Evolutionary conservation across 2,329 filamentous ascomycete species (phyloP).

Genomic region (Arthroderma sp.): DNA sequence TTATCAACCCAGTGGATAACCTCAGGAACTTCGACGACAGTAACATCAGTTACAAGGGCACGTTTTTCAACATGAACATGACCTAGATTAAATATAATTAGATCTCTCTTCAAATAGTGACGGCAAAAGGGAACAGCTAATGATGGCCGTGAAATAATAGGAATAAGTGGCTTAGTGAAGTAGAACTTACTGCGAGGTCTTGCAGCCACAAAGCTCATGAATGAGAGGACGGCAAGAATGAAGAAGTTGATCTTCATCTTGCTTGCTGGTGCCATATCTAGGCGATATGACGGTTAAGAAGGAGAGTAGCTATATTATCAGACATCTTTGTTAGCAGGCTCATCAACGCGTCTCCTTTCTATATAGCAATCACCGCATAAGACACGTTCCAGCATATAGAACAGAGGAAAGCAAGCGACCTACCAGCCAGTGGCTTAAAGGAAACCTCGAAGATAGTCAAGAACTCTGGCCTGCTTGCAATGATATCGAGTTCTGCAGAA

Average conservation of each 20-base stretch:
- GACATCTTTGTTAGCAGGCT: background rate
- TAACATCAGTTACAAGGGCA: slow-evolving; percentile 26
- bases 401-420: background rate
- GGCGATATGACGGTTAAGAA: background rate
- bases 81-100: slow-evolving; percentile 7
- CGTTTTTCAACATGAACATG: slow-evolving; percentile 27
- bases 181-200: slow-evolving; percentile 29
- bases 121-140: background rate
- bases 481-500: background rate
- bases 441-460: background rate
- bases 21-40: slow-evolving; percentile 35
- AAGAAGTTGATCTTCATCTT: slow-evolving; percentile 38
- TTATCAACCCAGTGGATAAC: slow-evolving; percentile 50
- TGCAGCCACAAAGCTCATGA: slow-evolving; percentile 33
- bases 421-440: background rate
- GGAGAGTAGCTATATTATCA: background rate
- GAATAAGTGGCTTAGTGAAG: background rate
- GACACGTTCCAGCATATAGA: background rate
- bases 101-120: background rate
- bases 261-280: background rate
- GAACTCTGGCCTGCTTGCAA: background rate
- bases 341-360: background rate
- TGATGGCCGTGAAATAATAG: background rate
- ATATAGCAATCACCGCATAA: background rate
- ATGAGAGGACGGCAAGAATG: slow-evolving; percentile 27